Evolutionary conservation across 257 asterid species (phyloP).

Genomic region (Solanum chiquidenum): DNA sequence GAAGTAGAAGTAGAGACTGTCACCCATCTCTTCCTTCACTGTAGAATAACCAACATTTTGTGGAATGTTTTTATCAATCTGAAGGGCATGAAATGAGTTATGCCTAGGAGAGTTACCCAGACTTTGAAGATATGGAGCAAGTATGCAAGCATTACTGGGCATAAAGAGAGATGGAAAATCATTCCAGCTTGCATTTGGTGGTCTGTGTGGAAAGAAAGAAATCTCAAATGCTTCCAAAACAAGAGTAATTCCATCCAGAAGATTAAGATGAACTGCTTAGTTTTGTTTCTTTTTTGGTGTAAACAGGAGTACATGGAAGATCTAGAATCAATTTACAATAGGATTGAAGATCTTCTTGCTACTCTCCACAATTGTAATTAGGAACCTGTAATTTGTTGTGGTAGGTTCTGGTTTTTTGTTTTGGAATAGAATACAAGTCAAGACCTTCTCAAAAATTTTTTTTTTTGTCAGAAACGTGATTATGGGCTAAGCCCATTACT

Average conservation of each 20-base stretch:
- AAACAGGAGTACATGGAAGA: too few relatives aligned
- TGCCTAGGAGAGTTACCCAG: not conserved
- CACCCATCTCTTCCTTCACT: not conserved
- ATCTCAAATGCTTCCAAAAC: not conserved
- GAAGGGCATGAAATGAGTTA: not conserved
- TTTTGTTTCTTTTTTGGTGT: too few relatives aligned
- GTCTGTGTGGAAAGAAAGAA: not conserved
- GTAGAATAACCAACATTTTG: not conserved
- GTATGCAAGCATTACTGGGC: not conserved
- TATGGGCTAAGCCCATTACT: too few relatives aligned
- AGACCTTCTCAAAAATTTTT: too few relatives aligned
- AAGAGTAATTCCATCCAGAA: not conserved
- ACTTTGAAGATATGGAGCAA: not conserved
- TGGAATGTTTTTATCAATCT: not conserved
- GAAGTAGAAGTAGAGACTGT: not conserved
- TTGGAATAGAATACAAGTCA: too few relatives aligned
- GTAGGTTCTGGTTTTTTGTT: too few relatives aligned
- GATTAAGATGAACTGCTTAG: too few relatives aligned
- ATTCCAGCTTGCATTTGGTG: not conserved
- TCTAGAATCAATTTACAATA: too few relatives aligned
- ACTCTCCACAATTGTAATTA: too few relatives aligned
- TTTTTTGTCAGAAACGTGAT: too few relatives aligned
- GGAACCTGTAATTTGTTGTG: too few relatives aligned
- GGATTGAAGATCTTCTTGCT: too few relatives aligned
- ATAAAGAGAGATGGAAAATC: not conserved